Evolutionary conservation across 208 protist genomes (phyloP).

Genomic region (Naegleria lovaniensis): DNA sequence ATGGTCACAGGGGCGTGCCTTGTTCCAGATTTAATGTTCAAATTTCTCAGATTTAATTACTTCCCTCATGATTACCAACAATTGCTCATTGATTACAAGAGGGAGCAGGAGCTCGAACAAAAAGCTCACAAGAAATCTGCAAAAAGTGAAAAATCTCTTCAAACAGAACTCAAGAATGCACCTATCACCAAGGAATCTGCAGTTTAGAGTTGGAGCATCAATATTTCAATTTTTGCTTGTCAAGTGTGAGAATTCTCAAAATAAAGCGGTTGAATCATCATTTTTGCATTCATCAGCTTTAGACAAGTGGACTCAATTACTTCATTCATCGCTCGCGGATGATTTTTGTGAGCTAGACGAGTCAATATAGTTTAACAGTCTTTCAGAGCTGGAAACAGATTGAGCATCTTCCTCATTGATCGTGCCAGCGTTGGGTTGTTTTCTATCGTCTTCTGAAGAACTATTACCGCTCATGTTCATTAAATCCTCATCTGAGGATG

Average conservation of each 20-base stretch:
- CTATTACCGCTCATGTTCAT: not conserved
- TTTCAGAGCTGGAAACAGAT: not conserved
- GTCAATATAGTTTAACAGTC: not conserved
- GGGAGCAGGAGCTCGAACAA: not conserved
- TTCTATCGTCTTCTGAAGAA: not conserved
- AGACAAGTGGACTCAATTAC: no score
- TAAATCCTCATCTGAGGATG: not conserved
- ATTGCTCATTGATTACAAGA: not conserved
- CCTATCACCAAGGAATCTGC: no score
- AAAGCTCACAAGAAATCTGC: not conserved
- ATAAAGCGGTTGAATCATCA: no score
- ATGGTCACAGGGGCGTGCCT: not conserved
- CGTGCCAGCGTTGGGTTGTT: no score
- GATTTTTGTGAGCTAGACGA: not conserved
- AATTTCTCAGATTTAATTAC: not conserved
- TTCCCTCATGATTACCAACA: not conserved
- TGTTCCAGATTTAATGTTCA: not conserved
- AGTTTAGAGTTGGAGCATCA: no score
- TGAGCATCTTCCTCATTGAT: not conserved
- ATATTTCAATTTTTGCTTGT: no score
- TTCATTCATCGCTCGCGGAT: no score
- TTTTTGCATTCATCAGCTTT: no score
- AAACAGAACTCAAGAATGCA: no score
- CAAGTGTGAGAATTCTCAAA: no score
- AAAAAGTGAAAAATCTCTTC: not conserved